Conservation (phyloP, 2,329 filamentous ascomycete species). For the Rhinocladiella similis region DNA sequence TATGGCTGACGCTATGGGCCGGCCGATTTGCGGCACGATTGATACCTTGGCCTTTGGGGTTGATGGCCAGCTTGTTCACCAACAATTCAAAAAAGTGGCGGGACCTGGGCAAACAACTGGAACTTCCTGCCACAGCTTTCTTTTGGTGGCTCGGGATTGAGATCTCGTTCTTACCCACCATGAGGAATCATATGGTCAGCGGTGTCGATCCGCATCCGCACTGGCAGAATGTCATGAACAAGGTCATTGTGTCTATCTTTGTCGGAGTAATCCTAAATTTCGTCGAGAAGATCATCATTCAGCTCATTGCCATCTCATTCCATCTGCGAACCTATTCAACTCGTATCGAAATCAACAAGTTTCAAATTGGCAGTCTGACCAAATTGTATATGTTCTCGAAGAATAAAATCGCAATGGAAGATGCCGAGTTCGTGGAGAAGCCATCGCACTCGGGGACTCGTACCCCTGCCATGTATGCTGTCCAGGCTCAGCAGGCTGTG, state of each 20-base stretch:
- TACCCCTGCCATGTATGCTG: constrained; percentile 72
- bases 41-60: constrained; percentile 61
- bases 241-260: constrained; percentile 82
- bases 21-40: constrained; percentile 65
- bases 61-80: constrained; percentile 73
- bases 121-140: constrained; percentile 82
- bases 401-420: constrained; percentile 65
- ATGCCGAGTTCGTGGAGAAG: constrained; percentile 73
- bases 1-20: constrained; percentile 90
- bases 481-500: constrained; percentile 70
- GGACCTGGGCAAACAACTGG: constrained; percentile 81
- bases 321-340: constrained; percentile 88
- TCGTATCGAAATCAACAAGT: constrained; percentile 88
- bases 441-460: constrained; percentile 59
- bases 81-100: constrained; percentile 92
- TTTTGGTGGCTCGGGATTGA: constrained; percentile 89
- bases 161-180: constrained; percentile 80
- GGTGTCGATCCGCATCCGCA: constrained; percentile 52
- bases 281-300: constrained; percentile 88
- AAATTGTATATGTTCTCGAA: constrained; percentile 68
- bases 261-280: constrained; percentile 79
- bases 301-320: constrained; percentile 91
- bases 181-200: constrained; percentile 64
- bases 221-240: constrained; percentile 81
- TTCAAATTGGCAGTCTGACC: constrained; percentile 70